Evolutionary conservation across 768 basidiomycete genomes (phyloP).

Genomic region (Calocybe cyanea): DNA sequence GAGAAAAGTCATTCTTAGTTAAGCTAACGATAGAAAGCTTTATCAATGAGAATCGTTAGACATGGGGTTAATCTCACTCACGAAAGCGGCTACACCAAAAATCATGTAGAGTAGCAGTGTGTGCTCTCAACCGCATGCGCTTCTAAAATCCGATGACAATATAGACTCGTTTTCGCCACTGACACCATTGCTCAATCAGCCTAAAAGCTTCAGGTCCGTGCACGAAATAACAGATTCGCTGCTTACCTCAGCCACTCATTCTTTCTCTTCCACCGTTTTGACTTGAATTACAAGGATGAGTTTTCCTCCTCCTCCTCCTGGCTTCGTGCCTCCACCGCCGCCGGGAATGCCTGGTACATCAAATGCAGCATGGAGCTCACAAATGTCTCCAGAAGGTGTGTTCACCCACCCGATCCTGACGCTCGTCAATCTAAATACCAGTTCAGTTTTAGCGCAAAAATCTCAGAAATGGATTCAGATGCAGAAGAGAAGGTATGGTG

Average conservation of each 20-base stretch:
- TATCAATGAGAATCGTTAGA: too few species aligned
- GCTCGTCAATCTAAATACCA: slow-evolving; percentile 16
- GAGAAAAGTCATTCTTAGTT: too few species aligned
- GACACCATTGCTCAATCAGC: too few species aligned
- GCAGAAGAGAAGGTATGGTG: slow-evolving; percentile 90
- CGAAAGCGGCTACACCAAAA: too few species aligned
- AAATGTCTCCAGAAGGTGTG: slow-evolving; percentile 46
- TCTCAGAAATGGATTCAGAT: slow-evolving; percentile 95
- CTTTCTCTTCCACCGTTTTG: slow-evolving; percentile 30
- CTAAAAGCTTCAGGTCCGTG: slow-evolving; percentile 33
- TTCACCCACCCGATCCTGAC: slow-evolving; percentile 12
- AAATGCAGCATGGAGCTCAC: slow-evolving; percentile 36
- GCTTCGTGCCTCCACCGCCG: slow-evolving; percentile 46
- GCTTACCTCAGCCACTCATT: slow-evolving; percentile 39
- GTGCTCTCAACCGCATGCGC: too few species aligned
- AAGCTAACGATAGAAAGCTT: too few species aligned
- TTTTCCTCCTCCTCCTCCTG: slow-evolving; percentile 55
- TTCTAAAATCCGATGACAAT: too few species aligned
- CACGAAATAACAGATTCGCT: slow-evolving; percentile 20
- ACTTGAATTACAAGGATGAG: slow-evolving; percentile 39
- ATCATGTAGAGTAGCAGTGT: too few species aligned
- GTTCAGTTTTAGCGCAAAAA: slow-evolving; percentile 75
- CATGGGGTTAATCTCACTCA: too few species aligned
- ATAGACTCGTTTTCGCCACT: too few species aligned
- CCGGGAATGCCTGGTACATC: slow-evolving; percentile 47